Base-by-base conservation (phyloP, 306 rosid species). In the Oxytropis ochrocephala region DNA sequence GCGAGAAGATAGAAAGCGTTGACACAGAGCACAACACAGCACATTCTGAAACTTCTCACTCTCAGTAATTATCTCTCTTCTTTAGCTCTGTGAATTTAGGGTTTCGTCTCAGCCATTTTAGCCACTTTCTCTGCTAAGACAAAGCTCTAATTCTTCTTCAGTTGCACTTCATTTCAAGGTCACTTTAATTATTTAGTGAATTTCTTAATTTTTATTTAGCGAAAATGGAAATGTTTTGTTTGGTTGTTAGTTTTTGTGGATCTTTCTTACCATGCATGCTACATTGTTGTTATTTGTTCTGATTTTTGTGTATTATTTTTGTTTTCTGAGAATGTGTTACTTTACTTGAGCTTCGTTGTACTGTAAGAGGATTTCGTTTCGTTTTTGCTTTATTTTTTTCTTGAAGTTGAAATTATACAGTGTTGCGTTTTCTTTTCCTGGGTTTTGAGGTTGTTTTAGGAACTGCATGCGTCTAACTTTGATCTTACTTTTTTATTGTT, bases 21-120 rank as follows among this genome's bases (percentile, higher is more conserved):
- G 79, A 75, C 74, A 47, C 72, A 64, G 5, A 14, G 24, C 60
- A 24, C 39, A 62, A 60, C 39, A 24, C 9, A 42, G 4, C 47
- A 6, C 75, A 70, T 38, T 32, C 4, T 64, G 5, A 54, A 65
- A 11, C 32, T 12, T 27, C 27, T 10, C 24, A 4, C 7, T 5
- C 67, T 32, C 43, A 27, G 27, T 43, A 46, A 42, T 4, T 19
- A 11, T 42, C 21, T 27, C 11, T 44, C 17, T 53, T 11, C 12
- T 24, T 11, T 29, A 7, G 43, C 13, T 48, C 3, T 51, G 38
- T n/a, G 1, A 18, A 4, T 33, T 12, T 66, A 66, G 82, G 82
- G 78, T 78, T 77, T 29, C 6, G 21, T 32, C 30, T 7, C 19
- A 11, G 30, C 21, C 8, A 5, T 11, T 11, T 14, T 9, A 2